Evolutionary conservation across 2,329 filamentous ascomycete genomes (phyloP), one percentile per base, ranked within the genome.

Genomic region (Microdochium nivale): DNA sequence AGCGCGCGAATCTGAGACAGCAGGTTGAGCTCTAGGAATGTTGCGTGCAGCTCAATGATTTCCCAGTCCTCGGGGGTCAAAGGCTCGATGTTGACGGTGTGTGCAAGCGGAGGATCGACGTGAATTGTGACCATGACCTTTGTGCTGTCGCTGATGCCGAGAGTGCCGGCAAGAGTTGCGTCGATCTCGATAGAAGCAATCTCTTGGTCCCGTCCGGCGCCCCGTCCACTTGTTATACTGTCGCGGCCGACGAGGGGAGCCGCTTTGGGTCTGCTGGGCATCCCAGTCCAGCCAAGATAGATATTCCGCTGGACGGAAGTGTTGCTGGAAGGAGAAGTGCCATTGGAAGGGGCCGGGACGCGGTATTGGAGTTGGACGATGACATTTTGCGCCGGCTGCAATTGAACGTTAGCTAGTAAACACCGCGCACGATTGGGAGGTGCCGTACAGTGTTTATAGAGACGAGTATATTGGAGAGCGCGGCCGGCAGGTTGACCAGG

Each of bases 61-160:
- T 99, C 94, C 94, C 94, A 99, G 66, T 99, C 94, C 53, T 95
- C 90, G 1, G 92, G 84, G 0, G 94, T 97, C 61, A 97, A 71
- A 32, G 94, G 94, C 67, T 99, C 95, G 60, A 99, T 97, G 65
- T 96, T 90, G 68, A 99, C 87, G 1, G 91, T 97, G 67, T 96
- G 90, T 48, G 90, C 90, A 57, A 94, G 73, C 2, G 91, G 90
- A 48, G 92, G 92, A 65, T 99, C 90, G 56, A 96, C 72, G 67
- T 99, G 94, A 56, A 99, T 77, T 33, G 72, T 77, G 47, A 73
- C 74, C 57, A 75, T 77, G 63, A 92, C 81, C 71, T 88, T 95
- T 65, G 91, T 87, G 49, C 90, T 90, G 57, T 96, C 90, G 50
- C 73, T 75, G 49, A 97, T 72, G 0, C 88, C 90, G 33, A 96